Evolutionary conservation across 73 alveolate genomes (phyloP), one percentile per base, ranked within the genome.

Genomic region (Uronychia setigera): DNA sequence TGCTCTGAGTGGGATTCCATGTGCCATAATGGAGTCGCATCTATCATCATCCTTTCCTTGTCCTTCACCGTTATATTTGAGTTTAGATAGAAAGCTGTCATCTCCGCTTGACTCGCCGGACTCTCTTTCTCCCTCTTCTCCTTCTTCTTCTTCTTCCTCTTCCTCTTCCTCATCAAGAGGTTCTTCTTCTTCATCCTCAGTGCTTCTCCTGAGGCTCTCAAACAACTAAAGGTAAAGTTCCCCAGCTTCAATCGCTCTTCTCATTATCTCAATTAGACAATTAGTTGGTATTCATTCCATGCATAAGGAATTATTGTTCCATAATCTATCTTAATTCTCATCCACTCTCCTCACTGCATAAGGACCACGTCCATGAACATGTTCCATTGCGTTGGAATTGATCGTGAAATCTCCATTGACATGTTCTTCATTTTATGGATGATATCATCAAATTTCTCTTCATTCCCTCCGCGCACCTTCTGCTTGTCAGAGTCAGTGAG

Each of bases 1-100:
- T 14, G 95, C 93, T 58, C 98, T 29, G 30, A 86, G 35, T 11
- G 92, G 92, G n/a, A 86, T 86, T 1, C 82, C 88, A 26, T 74
- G 34, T 32, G 67, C 83, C 29, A 78, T 46, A 5, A 46, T 5
- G 67, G 67, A 46, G 67, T 46, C 67, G 19, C 67, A 5, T 46
- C n/a, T 11, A 19, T 46, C 67, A 11, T 46, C 67, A 11, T 46
- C 67, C 67, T 46, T 46, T 5, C 67, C 67, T 46, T 46, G 67
- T 5, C 67, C n/a, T n/a, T n/a, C 67, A 46, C 67, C 67, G 67
- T 46, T 46, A 46, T 46, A 46, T 19, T 46, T 46, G 67, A 46
- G 67, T 46, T 46, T 46, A 11, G 67, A 46, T 11, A 46, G 19
- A 19, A 46, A 46, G 67, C 67, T 46, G n/a, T 46, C 67, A 19